A percentile compares a stretch with the other conserved stretches of the same genome.
These are phyloP conservation scores for Mrakia frigida DNA, from an alignment of 768 basidiomycete species.

Conservation along the genomic window DNA sequence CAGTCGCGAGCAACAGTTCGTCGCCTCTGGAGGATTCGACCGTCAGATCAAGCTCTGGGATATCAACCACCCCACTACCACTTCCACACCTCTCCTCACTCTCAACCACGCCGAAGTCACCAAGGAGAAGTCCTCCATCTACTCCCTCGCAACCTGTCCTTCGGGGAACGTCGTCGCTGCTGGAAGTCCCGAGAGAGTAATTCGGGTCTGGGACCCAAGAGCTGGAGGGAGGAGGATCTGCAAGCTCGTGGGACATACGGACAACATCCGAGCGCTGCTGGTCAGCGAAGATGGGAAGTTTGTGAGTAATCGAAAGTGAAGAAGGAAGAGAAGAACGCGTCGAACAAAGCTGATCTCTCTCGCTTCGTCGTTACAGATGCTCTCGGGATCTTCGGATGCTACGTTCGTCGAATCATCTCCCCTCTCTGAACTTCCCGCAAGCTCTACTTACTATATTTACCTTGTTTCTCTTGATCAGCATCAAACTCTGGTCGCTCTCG, in stretches of 20 bases:
- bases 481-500: conserved; percentile 91
- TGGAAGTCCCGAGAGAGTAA: conserved; percentile 84
- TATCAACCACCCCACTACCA: conserved; percentile 48
- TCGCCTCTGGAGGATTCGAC: conserved; percentile 86
- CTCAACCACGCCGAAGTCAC: conserved; percentile 40
- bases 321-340: neutral
- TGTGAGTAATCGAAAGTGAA: conserved; percentile 51
- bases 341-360: neutral
- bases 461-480: conserved; percentile 47
- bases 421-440: too few relatives aligned
- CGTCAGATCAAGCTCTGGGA: conserved; percentile 94
- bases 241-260: conserved; percentile 92
- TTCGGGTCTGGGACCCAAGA: conserved; percentile 90
- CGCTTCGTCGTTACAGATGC: conserved; percentile 35
- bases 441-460: neutral
- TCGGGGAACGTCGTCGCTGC: conserved; percentile 76
- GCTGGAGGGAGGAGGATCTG: conserved; percentile 66
- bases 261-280: conserved; percentile 86
- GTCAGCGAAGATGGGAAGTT: conserved; percentile 87
- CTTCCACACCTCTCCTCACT: conserved; percentile 40
- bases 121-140: conserved; percentile 42
- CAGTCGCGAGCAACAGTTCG: conserved; percentile 76
- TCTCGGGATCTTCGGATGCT: conserved; percentile 45
- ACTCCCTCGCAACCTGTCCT: conserved; percentile 53
- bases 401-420: conserved; percentile 35